These are phyloP conservation scores for Phytophthora macrochlamydospora DNA, from an alignment of 352 stramenopile species.

Conservation along the genomic window DNA sequence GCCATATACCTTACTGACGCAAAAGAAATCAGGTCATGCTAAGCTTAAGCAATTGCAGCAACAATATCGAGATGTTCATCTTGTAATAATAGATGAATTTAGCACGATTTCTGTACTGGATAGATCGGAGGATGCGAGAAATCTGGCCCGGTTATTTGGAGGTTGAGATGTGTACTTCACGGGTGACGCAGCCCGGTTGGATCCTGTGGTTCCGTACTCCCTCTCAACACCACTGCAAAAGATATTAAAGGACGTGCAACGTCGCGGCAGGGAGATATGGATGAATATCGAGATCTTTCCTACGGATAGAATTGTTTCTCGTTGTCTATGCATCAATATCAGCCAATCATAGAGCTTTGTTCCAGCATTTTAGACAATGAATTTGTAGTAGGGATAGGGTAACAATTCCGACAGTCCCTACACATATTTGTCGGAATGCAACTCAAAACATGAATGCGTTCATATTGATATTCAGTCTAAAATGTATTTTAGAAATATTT, in stretches of 20 bases:
- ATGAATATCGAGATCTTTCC: not conserved
- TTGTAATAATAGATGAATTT: conserved; percentile 13
- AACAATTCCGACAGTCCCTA: not conserved
- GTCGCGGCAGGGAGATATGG: not conserved
- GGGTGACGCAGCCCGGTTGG: not conserved
- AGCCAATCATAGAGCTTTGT: too few relatives aligned
- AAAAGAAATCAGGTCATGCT: not conserved
- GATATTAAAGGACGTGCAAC: conserved; percentile 3
- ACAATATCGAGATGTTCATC: not conserved
- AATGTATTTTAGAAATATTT: not conserved
- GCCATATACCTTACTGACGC: not conserved
- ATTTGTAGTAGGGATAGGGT: not conserved
- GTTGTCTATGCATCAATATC: too few relatives aligned
- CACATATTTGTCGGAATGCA: not conserved
- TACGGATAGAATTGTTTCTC: too few relatives aligned
- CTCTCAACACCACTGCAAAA: not conserved
- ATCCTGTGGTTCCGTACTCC: conserved; percentile 3
- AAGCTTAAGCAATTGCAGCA: conserved; percentile 10
- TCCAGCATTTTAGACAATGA: not conserved
- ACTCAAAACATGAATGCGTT: not conserved
- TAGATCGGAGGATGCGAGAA: conserved; percentile 9
- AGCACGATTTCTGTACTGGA: conserved; percentile 12
- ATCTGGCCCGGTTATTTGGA: conserved; percentile 2
- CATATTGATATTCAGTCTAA: not conserved
- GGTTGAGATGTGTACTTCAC: conserved; percentile 6